Evolutionary conservation across 768 basidiomycete species (phyloP).

Genomic region (Megacollybia marginata): DNA sequence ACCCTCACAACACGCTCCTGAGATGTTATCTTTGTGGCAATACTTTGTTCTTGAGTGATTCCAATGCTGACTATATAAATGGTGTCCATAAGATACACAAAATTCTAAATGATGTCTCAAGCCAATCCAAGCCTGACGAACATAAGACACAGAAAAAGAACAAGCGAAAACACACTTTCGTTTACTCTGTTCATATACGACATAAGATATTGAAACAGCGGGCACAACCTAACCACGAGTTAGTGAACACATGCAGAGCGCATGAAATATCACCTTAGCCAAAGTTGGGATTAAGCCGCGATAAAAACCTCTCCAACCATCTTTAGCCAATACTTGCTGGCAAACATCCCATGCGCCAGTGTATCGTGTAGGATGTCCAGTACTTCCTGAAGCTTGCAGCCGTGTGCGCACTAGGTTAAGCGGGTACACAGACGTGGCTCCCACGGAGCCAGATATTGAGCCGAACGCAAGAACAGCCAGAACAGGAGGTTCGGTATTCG

Average conservation of each 20-base stretch:
- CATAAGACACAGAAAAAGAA: not conserved
- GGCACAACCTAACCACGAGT: constrained; percentile 67
- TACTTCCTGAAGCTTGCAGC: constrained; percentile 91
- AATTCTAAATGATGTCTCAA: too few species aligned
- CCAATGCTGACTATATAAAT: too few species aligned
- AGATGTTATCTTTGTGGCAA: too few species aligned
- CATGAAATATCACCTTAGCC: constrained; percentile 58
- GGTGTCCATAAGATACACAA: too few species aligned
- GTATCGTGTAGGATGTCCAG: constrained; percentile 90
- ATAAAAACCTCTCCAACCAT: constrained; percentile 94
- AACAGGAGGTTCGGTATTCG: constrained; percentile 64
- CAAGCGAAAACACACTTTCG: constrained; percentile 42
- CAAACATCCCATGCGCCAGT: constrained; percentile 83
- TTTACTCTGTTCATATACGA: constrained; percentile 87
- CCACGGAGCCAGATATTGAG: constrained; percentile 88
- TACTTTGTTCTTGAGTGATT: too few species aligned
- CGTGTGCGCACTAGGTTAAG: constrained; percentile 89
- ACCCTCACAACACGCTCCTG: too few species aligned
- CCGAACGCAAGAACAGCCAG: constrained; percentile 86
- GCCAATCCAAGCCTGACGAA: too few species aligned
- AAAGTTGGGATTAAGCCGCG: constrained; percentile 86
- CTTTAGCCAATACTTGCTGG: constrained; percentile 68
- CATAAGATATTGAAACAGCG: constrained; percentile 93
- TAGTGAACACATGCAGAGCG: not conserved
- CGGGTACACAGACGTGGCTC: constrained; percentile 91